Evolutionary conservation across 148 eudicot species (phyloP), one percentile per base, ranked within the genome.

Genomic region (Rhododendron henanense): DNA sequence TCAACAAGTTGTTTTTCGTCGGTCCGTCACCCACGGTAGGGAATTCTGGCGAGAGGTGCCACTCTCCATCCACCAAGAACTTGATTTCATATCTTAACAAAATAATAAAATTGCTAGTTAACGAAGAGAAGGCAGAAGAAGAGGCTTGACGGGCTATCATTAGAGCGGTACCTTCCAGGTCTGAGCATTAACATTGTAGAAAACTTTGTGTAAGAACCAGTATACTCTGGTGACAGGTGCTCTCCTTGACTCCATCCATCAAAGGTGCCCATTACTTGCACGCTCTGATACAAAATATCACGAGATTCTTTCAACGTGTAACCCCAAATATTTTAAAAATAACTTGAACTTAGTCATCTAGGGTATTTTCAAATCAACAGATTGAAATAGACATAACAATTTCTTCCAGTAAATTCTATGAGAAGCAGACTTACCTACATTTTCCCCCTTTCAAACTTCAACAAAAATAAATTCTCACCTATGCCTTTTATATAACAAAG

Each of bases 181-280:
- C 98, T 94, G 82, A 97, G 99, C 90, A 92, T 84, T 82, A 97
- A 79, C 63, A 93, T 91, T 3, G 98, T 87, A 18, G 98, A 93
- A 86, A 97, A 97, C 84, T 88, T 89, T 13, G 94, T 90, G 88
- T 85, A 92, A 55, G 92, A 97, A 76, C 96, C 96, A 25, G 94
- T 91, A 88, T 95, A 97, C 89, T 97, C 98, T 19, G 96, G 91
- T 78, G 99, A 97, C 63, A 97, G 82, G 86, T 95, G 87, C 83
- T 97, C 99, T 87, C 98, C 98, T 85, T 93, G 92, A 89, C 96
- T 95, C 99, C 99, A 97, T 47, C 98, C 98, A 86, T 97, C 96
- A 88, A 97, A 97, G 78, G 91, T 94, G 39, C 99, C 99, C 99
- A 97, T 97, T 53, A 97, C 95, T 93, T 94, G 98, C 63, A 97